phyloP scores from a whole-genome alignment of 2,329 filamentous ascomycete genomes.

The Penicillium sp. region DNA sequence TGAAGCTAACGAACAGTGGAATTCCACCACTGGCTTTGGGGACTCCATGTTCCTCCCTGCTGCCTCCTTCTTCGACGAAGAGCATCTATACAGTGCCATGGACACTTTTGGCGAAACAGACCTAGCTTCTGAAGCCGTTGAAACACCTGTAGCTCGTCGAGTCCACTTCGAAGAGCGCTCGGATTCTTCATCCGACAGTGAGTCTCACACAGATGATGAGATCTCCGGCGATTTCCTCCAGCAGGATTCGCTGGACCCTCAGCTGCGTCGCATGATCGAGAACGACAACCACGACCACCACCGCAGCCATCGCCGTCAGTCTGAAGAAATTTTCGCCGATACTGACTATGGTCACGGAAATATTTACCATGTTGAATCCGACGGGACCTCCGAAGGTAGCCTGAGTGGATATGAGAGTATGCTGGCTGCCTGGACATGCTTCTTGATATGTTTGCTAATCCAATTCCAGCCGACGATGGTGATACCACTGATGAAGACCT shows the following conservation, averaged over 20 bases:
- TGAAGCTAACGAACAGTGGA: conserved; percentile 45
- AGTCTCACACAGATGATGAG: conserved; percentile 53
- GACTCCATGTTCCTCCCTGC: conserved; percentile 42
- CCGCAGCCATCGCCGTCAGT: conserved; percentile 30
- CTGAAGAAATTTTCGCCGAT: conserved; percentile 40
- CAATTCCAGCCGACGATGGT: conserved; percentile 54
- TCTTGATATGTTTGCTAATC: conserved; percentile 45
- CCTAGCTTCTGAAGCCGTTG: conserved; percentile 36
- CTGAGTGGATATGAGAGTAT: conserved; percentile 60
- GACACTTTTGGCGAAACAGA: conserved; percentile 40
- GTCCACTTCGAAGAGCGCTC: conserved; percentile 69
- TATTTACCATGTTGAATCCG: conserved; percentile 47
- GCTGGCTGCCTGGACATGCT: conserved; percentile 31
- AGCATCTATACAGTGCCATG: conserved; percentile 41
- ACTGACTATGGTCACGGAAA: conserved; percentile 42
- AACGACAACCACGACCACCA: conserved; percentile 50
- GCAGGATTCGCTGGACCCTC: conserved; percentile 69
- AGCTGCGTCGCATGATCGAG: conserved; percentile 71
- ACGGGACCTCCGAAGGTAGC: conserved; percentile 33
- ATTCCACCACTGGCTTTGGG: conserved; percentile 51
- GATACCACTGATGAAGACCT: conserved; percentile 61
- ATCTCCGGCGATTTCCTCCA: conserved; percentile 78
- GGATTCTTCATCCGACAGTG: conserved; percentile 62
- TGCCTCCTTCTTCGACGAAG: conserved; percentile 45
- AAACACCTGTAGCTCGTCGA: conserved; percentile 54